phyloP scores from a whole-genome alignment of 768 basidiomycete species.

The Pisolithus sp. region DNA sequence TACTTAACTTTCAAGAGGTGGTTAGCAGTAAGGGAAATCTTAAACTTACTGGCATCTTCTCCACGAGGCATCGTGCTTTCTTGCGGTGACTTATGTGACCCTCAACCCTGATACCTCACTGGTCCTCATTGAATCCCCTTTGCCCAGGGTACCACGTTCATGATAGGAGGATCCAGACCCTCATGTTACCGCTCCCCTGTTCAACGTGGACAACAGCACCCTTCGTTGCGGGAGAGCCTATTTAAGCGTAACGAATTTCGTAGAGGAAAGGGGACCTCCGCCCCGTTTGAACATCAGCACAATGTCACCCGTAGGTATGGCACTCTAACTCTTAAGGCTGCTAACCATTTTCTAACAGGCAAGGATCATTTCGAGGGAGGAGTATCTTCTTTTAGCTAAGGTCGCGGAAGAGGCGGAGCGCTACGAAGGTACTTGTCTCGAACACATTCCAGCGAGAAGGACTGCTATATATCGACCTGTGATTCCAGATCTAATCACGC shows the following conservation, averaged over 20 bases:
- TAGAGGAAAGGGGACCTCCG: background rate
- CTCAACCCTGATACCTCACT: conserved; percentile 20
- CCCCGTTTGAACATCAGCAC: background rate
- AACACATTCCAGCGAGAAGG: background rate
- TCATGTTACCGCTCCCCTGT: background rate
- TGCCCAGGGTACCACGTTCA: conserved; percentile 20
- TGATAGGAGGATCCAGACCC: background rate
- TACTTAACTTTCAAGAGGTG: too few relatives aligned
- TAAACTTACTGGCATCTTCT: too few relatives aligned
- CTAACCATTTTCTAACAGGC: conserved; percentile 15
- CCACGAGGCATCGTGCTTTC: background rate
- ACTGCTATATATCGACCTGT: conserved; percentile 14
- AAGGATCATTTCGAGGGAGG: conserved; percentile 30
- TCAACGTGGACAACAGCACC: background rate
- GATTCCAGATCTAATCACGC: conserved; percentile 59
- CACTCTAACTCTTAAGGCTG: background rate
- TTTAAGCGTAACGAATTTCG: background rate
- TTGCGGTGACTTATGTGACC: conserved; percentile 12
- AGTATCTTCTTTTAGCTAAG: conserved; percentile 62
- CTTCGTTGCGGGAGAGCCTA: too few relatives aligned
- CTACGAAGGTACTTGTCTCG: conserved; percentile 57
- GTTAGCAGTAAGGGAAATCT: too few relatives aligned
- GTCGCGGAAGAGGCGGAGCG: conserved; percentile 85
- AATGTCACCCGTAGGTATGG: conserved; percentile 3
- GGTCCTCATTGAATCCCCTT: conserved; percentile 19